A percentile compares a stretch with the other conserved stretches of the same genome.
Evolutionary conservation across 257 asterid genomes (phyloP).

Genomic region (Marsdenia floribunda): DNA sequence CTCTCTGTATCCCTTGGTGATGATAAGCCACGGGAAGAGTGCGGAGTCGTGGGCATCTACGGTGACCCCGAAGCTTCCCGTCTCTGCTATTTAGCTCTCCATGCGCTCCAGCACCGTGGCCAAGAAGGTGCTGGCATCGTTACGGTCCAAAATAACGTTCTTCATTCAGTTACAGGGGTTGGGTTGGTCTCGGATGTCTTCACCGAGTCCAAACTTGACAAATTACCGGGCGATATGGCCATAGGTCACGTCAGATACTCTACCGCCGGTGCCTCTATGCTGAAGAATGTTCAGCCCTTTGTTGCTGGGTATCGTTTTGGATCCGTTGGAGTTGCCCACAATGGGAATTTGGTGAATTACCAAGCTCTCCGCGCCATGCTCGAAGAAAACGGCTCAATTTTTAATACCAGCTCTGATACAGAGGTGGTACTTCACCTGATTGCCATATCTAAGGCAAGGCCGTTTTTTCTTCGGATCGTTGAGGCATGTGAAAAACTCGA

Average conservation of each 20-base stretch:
- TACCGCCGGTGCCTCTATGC: conserved; percentile 91
- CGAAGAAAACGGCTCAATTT: conserved; percentile 81
- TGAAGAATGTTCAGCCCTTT: conserved; percentile 92
- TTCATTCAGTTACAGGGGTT: conserved; percentile 74
- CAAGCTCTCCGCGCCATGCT: conserved; percentile 62
- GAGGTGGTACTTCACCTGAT: conserved; percentile 84
- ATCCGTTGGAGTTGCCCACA: conserved; percentile 93
- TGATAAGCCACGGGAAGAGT: conserved; percentile 76
- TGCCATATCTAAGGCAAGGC: conserved; percentile 82
- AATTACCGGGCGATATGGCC: conserved; percentile 74
- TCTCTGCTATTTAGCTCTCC: conserved; percentile 71
- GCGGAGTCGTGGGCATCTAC: conserved; percentile 90
- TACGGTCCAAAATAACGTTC: conserved; percentile 53
- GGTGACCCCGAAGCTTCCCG: conserved; percentile 94
- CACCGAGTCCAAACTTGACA: conserved; percentile 57
- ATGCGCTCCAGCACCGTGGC: conserved; percentile 94
- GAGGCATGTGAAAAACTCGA: conserved; percentile 82
- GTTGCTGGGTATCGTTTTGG: conserved; percentile 86
- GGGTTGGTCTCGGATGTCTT: conserved; percentile 89
- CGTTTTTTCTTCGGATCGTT: conserved; percentile 73
- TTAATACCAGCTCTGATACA: conserved; percentile 81
- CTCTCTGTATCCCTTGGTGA: not conserved
- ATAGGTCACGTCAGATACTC: conserved; percentile 95
- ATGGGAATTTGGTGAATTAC: conserved; percentile 89
- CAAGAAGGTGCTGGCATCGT: conserved; percentile 97